Conservation (phyloP, 495 filamentous ascomycete species). For the Poronia punctata region DNA sequence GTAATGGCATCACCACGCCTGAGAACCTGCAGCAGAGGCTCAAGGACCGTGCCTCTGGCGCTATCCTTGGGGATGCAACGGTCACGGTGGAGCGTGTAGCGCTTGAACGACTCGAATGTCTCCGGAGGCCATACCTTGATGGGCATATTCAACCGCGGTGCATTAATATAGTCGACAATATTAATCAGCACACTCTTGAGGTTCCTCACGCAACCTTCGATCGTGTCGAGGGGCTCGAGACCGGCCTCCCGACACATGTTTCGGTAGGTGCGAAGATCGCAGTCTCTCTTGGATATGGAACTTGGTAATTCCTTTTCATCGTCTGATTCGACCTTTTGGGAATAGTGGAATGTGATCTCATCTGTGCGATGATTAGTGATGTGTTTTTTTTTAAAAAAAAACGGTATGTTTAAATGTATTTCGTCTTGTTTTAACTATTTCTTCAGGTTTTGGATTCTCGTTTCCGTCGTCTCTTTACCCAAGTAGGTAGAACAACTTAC, state of each 20-base stretch:
- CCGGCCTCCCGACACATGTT: constrained; percentile 24
- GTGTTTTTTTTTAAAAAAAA: too few species aligned
- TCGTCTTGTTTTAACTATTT: too few species aligned
- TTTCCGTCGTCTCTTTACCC: background rate
- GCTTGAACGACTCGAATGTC: constrained; percentile 22
- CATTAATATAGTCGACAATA: constrained; percentile 46
- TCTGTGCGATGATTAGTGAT: too few species aligned
- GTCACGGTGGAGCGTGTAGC: constrained; percentile 30
- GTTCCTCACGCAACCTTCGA: constrained; percentile 23
- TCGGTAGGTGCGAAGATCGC: constrained; percentile 22
- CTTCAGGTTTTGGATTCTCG: background rate
- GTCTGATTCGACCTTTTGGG: constrained; percentile 9
- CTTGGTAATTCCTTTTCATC: constrained; percentile 1
- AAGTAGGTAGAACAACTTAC: constrained; percentile 1
- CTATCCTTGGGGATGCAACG: constrained; percentile 29
- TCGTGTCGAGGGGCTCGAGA: constrained; percentile 8
- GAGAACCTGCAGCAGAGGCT: constrained; percentile 28
- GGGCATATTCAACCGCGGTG: constrained; percentile 20
- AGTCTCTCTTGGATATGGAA: too few species aligned
- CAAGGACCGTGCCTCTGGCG: constrained; percentile 35
- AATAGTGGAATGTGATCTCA: constrained; percentile 27
- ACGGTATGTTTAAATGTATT: too few species aligned
- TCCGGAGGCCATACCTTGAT: constrained; percentile 26
- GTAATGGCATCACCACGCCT: background rate
- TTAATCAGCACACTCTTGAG: constrained; percentile 39